These are phyloP conservation scores for Rhodofomes roseus DNA, from an alignment of 1,284 basidiomycete genomes.

Conservation along the genomic window DNA sequence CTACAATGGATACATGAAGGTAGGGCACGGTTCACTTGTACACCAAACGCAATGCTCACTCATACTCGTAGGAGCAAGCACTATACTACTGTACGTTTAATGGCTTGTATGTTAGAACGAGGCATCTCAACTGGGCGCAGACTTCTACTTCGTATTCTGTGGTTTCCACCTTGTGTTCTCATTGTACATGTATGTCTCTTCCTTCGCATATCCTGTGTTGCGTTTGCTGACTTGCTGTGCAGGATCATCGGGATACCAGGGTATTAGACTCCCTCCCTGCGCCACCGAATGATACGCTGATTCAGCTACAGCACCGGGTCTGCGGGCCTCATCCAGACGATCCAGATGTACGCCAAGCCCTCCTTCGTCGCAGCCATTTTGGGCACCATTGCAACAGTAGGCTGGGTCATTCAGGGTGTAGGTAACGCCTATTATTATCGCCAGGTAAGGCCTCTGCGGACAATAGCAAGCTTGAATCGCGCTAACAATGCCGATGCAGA, in stretches of 20 bases:
- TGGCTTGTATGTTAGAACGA: neutral
- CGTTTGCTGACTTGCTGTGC: constrained; percentile 19
- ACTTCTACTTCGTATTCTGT: constrained; percentile 92
- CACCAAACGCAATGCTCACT: constrained; percentile 6
- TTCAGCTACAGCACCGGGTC: constrained; percentile 72
- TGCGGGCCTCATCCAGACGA: constrained; percentile 92
- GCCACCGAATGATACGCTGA: neutral
- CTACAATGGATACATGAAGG: constrained; percentile 97
- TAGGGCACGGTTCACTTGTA: constrained; percentile 27
- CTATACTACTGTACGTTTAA: constrained; percentile 71
- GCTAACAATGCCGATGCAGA: constrained; percentile 41
- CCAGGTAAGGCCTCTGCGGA: constrained; percentile 42
- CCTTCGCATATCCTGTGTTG: constrained; percentile 5
- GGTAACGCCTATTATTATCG: constrained; percentile 84
- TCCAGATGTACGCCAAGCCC: constrained; percentile 66
- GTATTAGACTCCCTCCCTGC: constrained; percentile 35
- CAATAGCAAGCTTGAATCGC: neutral
- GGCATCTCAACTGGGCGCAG: constrained; percentile 36
- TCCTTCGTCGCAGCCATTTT: constrained; percentile 75
- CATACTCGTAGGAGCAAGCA: constrained; percentile 66
- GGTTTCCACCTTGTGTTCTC: constrained; percentile 93
- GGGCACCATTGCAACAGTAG: constrained; percentile 75
- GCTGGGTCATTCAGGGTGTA: constrained; percentile 84
- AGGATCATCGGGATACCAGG: constrained; percentile 87
- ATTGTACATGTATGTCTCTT: constrained; percentile 69